Conservation (phyloP, 495 filamentous ascomycete species). For the Aspergillus carlsbadensis region DNA sequence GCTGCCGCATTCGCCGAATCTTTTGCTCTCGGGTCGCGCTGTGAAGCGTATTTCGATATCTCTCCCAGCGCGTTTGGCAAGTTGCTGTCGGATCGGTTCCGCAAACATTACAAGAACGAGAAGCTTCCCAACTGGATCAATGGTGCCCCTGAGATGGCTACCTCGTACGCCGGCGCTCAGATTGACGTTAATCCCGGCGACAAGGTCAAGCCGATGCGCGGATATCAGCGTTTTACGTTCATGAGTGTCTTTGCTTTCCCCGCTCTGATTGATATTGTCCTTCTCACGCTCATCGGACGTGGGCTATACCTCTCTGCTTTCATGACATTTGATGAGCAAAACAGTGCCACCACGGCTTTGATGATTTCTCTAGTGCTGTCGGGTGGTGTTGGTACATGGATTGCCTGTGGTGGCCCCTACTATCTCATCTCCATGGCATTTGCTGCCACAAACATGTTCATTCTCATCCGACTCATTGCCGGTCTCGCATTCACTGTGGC, state of each 20-base stretch:
- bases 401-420: constrained; percentile 57
- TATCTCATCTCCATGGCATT: constrained; percentile 62
- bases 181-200: constrained; percentile 55
- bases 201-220: constrained; percentile 41
- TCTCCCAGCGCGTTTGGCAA: constrained; percentile 54
- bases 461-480: constrained; percentile 57
- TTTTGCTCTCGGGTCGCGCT: constrained; percentile 60
- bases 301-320: constrained; percentile 57
- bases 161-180: constrained; percentile 53
- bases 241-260: constrained; percentile 61
- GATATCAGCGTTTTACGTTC: constrained; percentile 55
- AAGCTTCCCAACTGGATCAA: constrained; percentile 54
- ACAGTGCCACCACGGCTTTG: constrained; percentile 54
- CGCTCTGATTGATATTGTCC: constrained; percentile 57
- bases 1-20: constrained; percentile 61
- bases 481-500: constrained; percentile 55
- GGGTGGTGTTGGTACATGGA: constrained; percentile 60
- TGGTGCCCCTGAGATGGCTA: constrained; percentile 49
- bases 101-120: constrained; percentile 47
- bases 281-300: constrained; percentile 56
- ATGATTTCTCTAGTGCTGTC: constrained; percentile 57
- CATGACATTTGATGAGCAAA: constrained; percentile 50
- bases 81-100: constrained; percentile 53
- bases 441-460: constrained; percentile 59
- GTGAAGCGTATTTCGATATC: constrained; percentile 60